Percentiles rank a stretch among this genome's conserved stretches.
phyloP scores from a whole-genome alignment of 257 asterid species.

The Nicotiana knightiana region DNA sequence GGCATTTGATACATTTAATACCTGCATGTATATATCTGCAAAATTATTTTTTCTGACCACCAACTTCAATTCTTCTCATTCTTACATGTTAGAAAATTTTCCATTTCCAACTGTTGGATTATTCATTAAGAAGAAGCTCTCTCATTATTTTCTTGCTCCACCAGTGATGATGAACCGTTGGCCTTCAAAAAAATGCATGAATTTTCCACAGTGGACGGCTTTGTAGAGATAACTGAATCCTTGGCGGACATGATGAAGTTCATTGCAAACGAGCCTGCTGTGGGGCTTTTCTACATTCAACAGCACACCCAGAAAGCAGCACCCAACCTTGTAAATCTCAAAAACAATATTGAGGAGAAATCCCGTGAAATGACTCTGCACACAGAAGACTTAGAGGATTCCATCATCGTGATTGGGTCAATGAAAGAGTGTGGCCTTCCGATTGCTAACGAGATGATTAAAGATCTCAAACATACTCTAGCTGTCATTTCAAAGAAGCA shows the following conservation, averaged over 20 bases:
- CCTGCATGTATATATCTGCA: not conserved
- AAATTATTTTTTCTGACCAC: not conserved
- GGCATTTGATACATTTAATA: not conserved
- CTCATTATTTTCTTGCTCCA: constrained; percentile 2
- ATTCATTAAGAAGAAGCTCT: not conserved
- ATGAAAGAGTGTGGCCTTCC: constrained; percentile 86
- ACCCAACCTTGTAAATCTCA: constrained; percentile 66
- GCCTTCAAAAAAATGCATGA: constrained; percentile 74
- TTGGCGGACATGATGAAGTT: constrained; percentile 76
- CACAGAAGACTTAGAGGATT: constrained; percentile 80
- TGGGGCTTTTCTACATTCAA: constrained; percentile 89
- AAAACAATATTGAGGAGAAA: constrained; percentile 49
- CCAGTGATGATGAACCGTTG: constrained; percentile 77
- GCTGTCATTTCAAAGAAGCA: constrained; percentile 53
- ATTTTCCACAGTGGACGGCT: constrained; percentile 75
- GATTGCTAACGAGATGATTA: constrained; percentile 72
- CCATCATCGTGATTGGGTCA: constrained; percentile 53
- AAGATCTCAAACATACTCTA: constrained; percentile 58
- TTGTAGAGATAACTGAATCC: constrained; percentile 72
- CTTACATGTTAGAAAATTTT: not conserved
- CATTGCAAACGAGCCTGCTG: constrained; percentile 95
- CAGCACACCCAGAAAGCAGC: constrained; percentile 72
- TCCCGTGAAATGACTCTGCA: constrained; percentile 62
- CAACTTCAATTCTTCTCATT: no score
- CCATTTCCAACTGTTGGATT: not conserved